Evolutionary conservation across 192 early-diverging fungal species (phyloP), one percentile per base, ranked within the genome.

Genomic region (Fimicolochytrium jonesii): DNA sequence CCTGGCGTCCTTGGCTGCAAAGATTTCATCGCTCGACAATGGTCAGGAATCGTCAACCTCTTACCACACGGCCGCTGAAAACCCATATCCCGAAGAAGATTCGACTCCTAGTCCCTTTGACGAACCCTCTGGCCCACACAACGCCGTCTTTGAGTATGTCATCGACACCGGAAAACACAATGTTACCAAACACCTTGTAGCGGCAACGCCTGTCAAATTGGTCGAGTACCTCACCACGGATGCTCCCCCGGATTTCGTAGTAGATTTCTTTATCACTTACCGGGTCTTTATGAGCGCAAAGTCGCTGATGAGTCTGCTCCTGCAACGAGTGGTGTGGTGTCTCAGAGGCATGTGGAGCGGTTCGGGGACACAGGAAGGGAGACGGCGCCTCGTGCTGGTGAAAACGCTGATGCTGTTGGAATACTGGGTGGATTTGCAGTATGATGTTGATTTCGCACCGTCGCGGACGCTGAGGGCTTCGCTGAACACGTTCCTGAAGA

Each of bases 211-310:
- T 23, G 28, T 37, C 11, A 55, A 55, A 29, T 29, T 64, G 13
- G 43, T 64, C 11, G 62, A 53, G 9, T 64, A 53, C 49, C 26
- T 64, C 37, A 64, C 62, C 20, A n/a, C 20, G 1, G 62, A 64
- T 17, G 62, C 62, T 31, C 51, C 36, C 23, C 33, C n/a, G 1
- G 51, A 53, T n/a, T 64, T 64, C 31, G 41, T 64, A 11, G 49
- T 50, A 25, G 49, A 53, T 11, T 64, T 64, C 55, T 64, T 64
- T 28, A 39, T 64, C 22, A 45, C 51, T 17, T 64, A 64, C 49
- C 62, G 62, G 11, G 50, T 41, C n/a, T 64, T 35, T 37, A 28
- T 64, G 49, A 44, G 41, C 6, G 9, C 62, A 7, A 22, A 28
- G 10, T 33, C 41, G 7, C 41, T 64, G 11, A 18, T 64, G 10